Base-by-base conservation (phyloP, 129 eudicot species). In the Lactuca saligna region DNA sequence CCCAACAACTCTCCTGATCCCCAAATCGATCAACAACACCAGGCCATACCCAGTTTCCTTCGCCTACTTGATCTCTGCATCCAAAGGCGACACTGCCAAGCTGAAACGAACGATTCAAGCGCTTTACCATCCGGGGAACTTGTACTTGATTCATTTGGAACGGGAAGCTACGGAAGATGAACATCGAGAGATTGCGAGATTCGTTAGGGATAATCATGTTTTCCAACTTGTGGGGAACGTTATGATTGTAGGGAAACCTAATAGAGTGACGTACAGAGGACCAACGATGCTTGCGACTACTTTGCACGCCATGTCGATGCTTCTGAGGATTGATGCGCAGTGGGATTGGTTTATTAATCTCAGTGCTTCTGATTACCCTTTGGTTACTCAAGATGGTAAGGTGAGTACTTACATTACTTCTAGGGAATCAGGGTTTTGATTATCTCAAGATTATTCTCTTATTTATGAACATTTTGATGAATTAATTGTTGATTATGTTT, bases 301-400 rank as follows among this genome's bases (percentile, higher is more conserved):
- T 56, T 77, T 93, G 7, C 99, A 89, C 66, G 97, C 92, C 7
- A 87, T 93, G 86, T 38, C 99, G 4, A 77, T 89, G 80, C 84
- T 93, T 4, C 61, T 93, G 74, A 87, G 86, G 65, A 69, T 75
- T 39, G 75, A 79, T 76, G 69, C 80, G 0, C 70, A 78, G 0
- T 93, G 99, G 99, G 93, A 93, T 75, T 93, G 99, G 99, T 89
- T 93, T 33, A 87, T 93, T 46, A 93, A 93, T 69, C 95, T 93
- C 33, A 93, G 99, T 85, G 99, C 99, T 10, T 89, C 99, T 60
- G 99, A 93, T 81, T 93, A 93, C 71, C 99, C 99, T 56, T 70
- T 93, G 32, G 86, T 93, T 39, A 89, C 99, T 84, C 99, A 93
- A 89, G 99, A 93, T 89, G 99, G 99, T 93, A 93, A 65, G 97